These are phyloP conservation scores for Aethionema arabicum DNA, from an alignment of 345 rosid species.

Conservation along the genomic window DNA sequence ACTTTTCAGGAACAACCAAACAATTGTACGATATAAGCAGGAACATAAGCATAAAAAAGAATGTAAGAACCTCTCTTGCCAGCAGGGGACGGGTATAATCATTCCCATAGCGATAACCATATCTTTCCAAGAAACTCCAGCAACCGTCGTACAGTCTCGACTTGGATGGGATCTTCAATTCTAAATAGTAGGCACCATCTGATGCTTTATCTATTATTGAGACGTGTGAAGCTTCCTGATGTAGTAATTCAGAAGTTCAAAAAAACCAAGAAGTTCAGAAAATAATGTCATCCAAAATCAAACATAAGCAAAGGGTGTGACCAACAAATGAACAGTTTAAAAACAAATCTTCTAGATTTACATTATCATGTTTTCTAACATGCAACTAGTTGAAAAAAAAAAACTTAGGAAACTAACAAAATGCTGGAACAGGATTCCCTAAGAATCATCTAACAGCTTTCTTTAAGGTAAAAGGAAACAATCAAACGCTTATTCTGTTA, in stretches of 20 bases:
- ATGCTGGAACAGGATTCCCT: slow-evolving; percentile 10
- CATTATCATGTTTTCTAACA: slow-evolving; percentile 10
- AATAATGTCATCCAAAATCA: slow-evolving; percentile 14
- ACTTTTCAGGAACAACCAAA: slow-evolving; percentile 17
- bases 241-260: slow-evolving; percentile 26
- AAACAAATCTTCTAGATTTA: background rate
- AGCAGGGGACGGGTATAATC: slow-evolving; percentile 58
- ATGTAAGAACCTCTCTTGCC: slow-evolving; percentile 74
- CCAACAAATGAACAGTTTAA: slow-evolving; percentile 5
- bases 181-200: slow-evolving; percentile 65
- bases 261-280: slow-evolving; percentile 17
- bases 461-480: slow-evolving; percentile 19
- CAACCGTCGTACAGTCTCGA: slow-evolving; percentile 38
- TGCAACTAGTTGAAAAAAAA: slow-evolving; percentile 19
- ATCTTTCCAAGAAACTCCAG: slow-evolving; percentile 88
- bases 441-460: slow-evolving; percentile 8
- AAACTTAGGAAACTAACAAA: slow-evolving; percentile 16
- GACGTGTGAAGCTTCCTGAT: slow-evolving; percentile 67
- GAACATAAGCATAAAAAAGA: slow-evolving; percentile 29
- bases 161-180: slow-evolving; percentile 68
- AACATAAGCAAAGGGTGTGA: slow-evolving; percentile 15
- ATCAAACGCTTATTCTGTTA: background rate
- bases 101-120: slow-evolving; percentile 82
- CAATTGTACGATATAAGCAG: slow-evolving; percentile 6
- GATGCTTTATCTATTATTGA: slow-evolving; percentile 51